Evolutionary conservation across 2,329 filamentous ascomycete species (phyloP).

Genomic region (Zymoseptoria brevis): DNA sequence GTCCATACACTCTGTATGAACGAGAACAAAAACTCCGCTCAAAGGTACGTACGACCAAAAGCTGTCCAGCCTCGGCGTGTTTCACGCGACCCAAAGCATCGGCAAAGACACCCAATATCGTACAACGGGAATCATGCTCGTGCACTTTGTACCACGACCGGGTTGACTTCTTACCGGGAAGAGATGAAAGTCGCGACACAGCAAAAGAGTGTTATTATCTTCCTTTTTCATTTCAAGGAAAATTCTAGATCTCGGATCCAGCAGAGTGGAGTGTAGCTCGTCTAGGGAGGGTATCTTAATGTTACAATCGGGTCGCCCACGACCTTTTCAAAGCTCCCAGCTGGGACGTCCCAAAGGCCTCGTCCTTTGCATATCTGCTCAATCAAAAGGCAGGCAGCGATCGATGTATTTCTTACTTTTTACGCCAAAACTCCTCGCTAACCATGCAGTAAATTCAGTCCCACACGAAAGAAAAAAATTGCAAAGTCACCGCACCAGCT

Average conservation of each 20-base stretch:
- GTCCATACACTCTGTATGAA: background rate
- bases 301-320: conserved; percentile 6
- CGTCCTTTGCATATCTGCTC: background rate
- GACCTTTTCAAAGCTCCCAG: background rate
- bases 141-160: background rate
- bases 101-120: too few relatives aligned
- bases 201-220: conserved; percentile 12
- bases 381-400: background rate
- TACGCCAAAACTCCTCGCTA: conserved; percentile 12
- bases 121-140: background rate
- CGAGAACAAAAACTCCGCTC: background rate
- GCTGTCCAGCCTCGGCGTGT: background rate
- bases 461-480: conserved; percentile 2
- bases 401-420: background rate
- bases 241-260: conserved; percentile 14
- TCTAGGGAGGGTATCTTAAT: conserved; percentile 13
- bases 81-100: background rate
- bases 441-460: conserved; percentile 6
- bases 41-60: background rate
- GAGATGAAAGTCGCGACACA: too few relatives aligned
- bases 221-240: conserved; percentile 8
- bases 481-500: conserved; percentile 53
- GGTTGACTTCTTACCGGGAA: too few relatives aligned
- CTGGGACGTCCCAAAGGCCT: background rate
- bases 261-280: conserved; percentile 15